A percentile compares a stretch with the other conserved stretches of the same genome.
phyloP scores from a whole-genome alignment of 2,329 filamentous ascomycete genomes.

The Cadophora sp. region DNA sequence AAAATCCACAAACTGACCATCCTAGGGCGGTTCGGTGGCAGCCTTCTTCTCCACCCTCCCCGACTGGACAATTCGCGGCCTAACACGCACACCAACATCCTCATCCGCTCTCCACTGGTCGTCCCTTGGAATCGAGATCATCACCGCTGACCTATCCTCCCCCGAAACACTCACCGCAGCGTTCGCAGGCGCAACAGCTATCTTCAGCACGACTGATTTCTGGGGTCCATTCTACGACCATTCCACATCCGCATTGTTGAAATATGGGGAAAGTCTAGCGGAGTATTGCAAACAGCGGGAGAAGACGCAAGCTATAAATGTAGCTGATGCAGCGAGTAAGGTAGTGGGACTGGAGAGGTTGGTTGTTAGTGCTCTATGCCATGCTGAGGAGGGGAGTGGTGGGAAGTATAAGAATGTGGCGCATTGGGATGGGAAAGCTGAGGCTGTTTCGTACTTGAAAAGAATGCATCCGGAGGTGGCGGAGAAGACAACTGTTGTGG shows the following conservation, averaged over 20 bases:
- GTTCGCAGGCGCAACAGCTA: conserved; percentile 52
- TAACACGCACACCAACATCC: conserved; percentile 33
- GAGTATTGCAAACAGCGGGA: conserved; percentile 45
- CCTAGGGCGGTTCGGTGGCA: conserved; percentile 36
- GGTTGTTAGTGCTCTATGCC: conserved; percentile 48
- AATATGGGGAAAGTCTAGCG: conserved; percentile 33
- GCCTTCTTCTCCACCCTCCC: conserved; percentile 26
- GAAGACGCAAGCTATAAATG: conserved; percentile 47
- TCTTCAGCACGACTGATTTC: conserved; percentile 55
- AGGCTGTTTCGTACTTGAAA: conserved; percentile 44
- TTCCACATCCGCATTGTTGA: conserved; percentile 28
- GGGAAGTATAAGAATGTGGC: conserved; percentile 51
- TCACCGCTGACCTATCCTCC: conserved; percentile 51
- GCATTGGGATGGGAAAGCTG: conserved; percentile 49
- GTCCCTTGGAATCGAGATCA: conserved; percentile 48
- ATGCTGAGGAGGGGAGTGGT: conserved; percentile 47
- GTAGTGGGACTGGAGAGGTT: conserved; percentile 48
- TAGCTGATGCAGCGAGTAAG: conserved; percentile 47
- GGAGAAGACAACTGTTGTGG: conserved; percentile 44
- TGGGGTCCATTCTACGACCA: conserved; percentile 38
- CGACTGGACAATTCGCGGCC: conserved; percentile 32
- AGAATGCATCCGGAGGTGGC: conserved; percentile 41
- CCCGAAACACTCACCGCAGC: conserved; percentile 49
- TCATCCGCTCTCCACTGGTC: conserved; percentile 46
- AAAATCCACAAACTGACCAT: neutral